Conservation (phyloP, 2,329 filamentous ascomycete genomes). For the Fusarium nanum region DNA sequence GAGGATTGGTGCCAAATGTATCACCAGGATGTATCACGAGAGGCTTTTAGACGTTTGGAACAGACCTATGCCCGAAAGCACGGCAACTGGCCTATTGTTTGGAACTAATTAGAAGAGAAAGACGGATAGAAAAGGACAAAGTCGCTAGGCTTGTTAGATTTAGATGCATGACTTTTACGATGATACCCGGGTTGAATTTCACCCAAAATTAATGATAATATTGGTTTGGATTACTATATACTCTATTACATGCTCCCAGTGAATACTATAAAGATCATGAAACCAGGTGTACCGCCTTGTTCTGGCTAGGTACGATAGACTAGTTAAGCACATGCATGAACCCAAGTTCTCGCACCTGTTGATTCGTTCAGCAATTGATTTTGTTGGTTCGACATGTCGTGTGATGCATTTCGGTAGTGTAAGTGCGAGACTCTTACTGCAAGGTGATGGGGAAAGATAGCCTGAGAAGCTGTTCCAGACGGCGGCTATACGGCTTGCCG, state of each 20-base stretch:
- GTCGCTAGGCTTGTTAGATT: slow-evolving; percentile 1
- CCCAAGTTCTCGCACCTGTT: too few relatives aligned
- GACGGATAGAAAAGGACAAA: neutral
- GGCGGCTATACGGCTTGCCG: neutral
- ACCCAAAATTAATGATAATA: slow-evolving; percentile 31
- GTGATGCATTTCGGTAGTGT: neutral
- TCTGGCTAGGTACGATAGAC: neutral
- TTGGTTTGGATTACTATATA: neutral
- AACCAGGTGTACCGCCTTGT: neutral
- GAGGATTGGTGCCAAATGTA: slow-evolving; percentile 34
- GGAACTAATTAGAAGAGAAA: slow-evolving; percentile 11
- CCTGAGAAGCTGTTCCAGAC: neutral
- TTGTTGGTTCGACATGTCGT: neutral
- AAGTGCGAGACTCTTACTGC: neutral
- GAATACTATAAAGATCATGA: neutral
- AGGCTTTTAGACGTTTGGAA: slow-evolving; percentile 22
- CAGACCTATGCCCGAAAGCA: slow-evolving; percentile 23
- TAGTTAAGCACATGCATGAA: too few relatives aligned
- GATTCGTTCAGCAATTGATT: too few relatives aligned
- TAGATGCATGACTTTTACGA: slow-evolving; percentile 22
- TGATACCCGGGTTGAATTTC: slow-evolving; percentile 33
- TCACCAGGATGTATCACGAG: slow-evolving; percentile 27
- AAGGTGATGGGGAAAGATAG: neutral
- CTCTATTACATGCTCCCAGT: neutral
- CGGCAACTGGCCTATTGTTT: slow-evolving; percentile 27